Evolutionary conservation across 2,329 filamentous ascomycete genomes (phyloP).

Genomic region (Colletotrichum siamense): DNA sequence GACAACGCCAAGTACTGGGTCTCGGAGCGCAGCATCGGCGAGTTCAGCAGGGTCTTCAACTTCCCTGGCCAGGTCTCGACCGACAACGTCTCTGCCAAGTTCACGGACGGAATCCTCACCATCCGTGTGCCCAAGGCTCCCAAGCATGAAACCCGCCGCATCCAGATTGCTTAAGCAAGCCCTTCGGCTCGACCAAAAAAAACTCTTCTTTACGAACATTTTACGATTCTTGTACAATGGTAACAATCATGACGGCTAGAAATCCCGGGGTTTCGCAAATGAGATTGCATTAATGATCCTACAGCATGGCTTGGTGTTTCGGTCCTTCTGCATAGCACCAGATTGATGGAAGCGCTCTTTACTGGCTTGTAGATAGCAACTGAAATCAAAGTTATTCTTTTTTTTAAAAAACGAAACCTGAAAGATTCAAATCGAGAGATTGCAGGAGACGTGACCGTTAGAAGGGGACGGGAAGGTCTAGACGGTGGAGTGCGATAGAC

Average conservation of each 20-base stretch:
- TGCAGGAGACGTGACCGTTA: neutral
- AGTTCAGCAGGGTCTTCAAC: slow-evolving; percentile 72
- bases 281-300: neutral
- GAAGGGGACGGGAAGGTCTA: neutral
- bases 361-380: neutral
- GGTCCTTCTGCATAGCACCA: neutral
- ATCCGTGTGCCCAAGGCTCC: slow-evolving; percentile 71
- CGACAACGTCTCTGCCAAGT: slow-evolving; percentile 63
- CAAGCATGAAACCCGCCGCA: slow-evolving; percentile 62
- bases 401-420: neutral
- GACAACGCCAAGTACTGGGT: slow-evolving; percentile 72
- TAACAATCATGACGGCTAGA: neutral
- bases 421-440: neutral
- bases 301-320: neutral
- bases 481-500: neutral
- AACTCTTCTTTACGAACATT: neutral
- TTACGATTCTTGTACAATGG: neutral
- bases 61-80: slow-evolving; percentile 71
- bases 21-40: slow-evolving; percentile 68
- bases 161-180: slow-evolving; percentile 52
- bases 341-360: neutral
- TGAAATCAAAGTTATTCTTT: neutral
- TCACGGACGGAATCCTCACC: slow-evolving; percentile 70
- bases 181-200: neutral
- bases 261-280: neutral